Evolutionary conservation across 1,139 yeast species (phyloP).

Genomic region (Suhomyces atakaporum): DNA sequence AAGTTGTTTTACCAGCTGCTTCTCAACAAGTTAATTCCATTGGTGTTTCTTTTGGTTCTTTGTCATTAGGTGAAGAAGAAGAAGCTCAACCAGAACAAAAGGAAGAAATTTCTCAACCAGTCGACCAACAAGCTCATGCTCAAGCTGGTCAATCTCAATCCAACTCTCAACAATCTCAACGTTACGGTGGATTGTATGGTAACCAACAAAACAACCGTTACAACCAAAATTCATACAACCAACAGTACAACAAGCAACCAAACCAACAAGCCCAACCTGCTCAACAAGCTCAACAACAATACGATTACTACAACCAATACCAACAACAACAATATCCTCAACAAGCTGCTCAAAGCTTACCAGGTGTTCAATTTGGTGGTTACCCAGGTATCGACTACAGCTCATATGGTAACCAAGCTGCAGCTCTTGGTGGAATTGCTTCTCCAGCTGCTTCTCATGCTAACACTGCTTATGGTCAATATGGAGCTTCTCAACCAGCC

Average conservation of each 20-base stretch:
- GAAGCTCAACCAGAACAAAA: constrained; percentile 18
- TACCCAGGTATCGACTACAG: constrained; percentile 50
- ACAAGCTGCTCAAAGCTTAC: constrained; percentile 39
- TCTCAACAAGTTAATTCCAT: constrained; percentile 54
- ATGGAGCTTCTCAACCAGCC: constrained; percentile 21
- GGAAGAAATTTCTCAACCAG: constrained; percentile 15
- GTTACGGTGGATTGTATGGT: constrained; percentile 21
- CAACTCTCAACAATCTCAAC: constrained; percentile 19
- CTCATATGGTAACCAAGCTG: constrained; percentile 40
- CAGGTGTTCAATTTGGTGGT: constrained; percentile 46
- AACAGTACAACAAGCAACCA: constrained; percentile 19
- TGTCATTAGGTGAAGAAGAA: constrained; percentile 53
- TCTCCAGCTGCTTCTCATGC: constrained; percentile 42
- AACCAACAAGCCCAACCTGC: constrained; percentile 17
- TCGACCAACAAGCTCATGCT: constrained; percentile 11
- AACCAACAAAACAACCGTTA: constrained; percentile 19
- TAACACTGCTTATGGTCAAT: constrained; percentile 32
- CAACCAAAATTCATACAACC: constrained; percentile 27
- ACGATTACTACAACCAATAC: constrained; percentile 39
- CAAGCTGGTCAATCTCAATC: constrained; percentile 5
- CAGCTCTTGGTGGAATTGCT: constrained; percentile 27
- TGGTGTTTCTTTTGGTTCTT: constrained; percentile 72
- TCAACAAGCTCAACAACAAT: constrained; percentile 22
- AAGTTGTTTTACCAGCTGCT: constrained; percentile 66
- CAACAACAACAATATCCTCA: constrained; percentile 47